Conservation (phyloP, 495 filamentous ascomycete species). For the Daldinia decipiens region DNA sequence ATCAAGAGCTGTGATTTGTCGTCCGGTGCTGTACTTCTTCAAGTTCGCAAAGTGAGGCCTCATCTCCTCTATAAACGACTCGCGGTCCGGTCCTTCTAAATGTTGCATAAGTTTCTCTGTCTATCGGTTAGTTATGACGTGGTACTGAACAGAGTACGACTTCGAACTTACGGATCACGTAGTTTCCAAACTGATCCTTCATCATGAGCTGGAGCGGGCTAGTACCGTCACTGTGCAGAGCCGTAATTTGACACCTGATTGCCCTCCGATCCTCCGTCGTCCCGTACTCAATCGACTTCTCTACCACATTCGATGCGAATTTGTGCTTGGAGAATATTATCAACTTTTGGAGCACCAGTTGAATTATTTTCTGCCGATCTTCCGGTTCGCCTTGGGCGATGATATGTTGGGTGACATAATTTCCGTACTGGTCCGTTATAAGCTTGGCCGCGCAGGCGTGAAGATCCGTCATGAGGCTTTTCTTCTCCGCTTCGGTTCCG, state of each 20-base stretch:
- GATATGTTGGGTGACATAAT: conserved; percentile 96
- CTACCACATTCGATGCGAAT: conserved; percentile 96
- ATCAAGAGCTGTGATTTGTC: conserved; percentile 79
- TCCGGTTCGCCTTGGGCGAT: conserved; percentile 82
- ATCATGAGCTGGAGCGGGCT: conserved; percentile 78
- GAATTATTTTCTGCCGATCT: conserved; percentile 78
- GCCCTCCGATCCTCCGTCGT: conserved; percentile 72
- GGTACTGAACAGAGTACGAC: not conserved
- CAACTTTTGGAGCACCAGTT: conserved; percentile 74
- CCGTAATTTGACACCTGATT: conserved; percentile 75
- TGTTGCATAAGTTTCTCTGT: conserved; percentile 82
- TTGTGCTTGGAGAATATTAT: conserved; percentile 91
- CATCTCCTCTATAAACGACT: conserved; percentile 74
- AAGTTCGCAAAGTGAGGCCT: conserved; percentile 75
- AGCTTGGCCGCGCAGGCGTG: conserved; percentile 75
- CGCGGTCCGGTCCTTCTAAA: conserved; percentile 71
- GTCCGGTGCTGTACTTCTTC: conserved; percentile 79
- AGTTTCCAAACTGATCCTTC: conserved; percentile 94
- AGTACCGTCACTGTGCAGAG: conserved; percentile 69
- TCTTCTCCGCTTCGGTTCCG: conserved; percentile 76
- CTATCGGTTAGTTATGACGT: conserved; percentile 34
- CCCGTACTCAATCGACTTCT: conserved; percentile 87
- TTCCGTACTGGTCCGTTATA: conserved; percentile 91
- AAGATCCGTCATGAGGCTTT: conserved; percentile 79
- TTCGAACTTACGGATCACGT: conserved; percentile 87